phyloP scores from a whole-genome alignment of 2,329 filamentous ascomycete genomes.

The Trichoderma oligosporum region DNA sequence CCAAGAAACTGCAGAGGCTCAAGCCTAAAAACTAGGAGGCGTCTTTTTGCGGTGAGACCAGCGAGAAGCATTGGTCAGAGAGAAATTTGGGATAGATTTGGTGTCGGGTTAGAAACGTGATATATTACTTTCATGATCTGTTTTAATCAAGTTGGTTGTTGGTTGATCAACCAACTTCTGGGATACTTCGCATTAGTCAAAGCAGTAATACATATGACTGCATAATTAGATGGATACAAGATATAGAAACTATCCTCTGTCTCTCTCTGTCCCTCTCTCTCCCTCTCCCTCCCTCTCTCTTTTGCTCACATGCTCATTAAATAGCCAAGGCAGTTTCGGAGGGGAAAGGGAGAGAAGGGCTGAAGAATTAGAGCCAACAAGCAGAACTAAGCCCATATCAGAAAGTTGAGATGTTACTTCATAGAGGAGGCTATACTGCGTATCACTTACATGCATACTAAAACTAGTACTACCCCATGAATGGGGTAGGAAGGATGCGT shows the following conservation, averaged over 20 bases:
- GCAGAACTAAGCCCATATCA: not conserved
- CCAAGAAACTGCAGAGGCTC: conserved; percentile 11
- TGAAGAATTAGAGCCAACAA: conserved; percentile 7
- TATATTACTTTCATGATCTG: not conserved
- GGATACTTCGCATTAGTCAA: conserved; percentile 6
- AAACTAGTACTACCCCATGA: not conserved
- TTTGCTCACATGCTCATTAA: not conserved
- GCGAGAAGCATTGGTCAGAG: not conserved
- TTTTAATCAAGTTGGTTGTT: not conserved
- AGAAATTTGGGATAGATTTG: not conserved
- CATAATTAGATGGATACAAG: conserved; percentile 10
- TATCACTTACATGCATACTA: not conserved
- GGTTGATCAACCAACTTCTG: not conserved
- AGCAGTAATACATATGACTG: conserved; percentile 9
- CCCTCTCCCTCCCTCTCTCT: too few relatives aligned
- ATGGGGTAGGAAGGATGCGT: not conserved
- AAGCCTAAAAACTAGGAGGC: not conserved
- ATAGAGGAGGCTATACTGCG: not conserved
- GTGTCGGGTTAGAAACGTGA: not conserved
- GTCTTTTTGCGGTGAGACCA: not conserved
- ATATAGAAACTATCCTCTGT: not conserved
- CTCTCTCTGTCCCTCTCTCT: not conserved
- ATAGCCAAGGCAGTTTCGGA: conserved; percentile 1
- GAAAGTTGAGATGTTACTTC: not conserved
- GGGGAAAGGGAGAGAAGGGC: not conserved